Percentiles rank a stretch among this genome's conserved stretches.
phyloP scores from a whole-genome alignment of 1,284 basidiomycete species.

The Cryptococcus maquisensis region DNA sequence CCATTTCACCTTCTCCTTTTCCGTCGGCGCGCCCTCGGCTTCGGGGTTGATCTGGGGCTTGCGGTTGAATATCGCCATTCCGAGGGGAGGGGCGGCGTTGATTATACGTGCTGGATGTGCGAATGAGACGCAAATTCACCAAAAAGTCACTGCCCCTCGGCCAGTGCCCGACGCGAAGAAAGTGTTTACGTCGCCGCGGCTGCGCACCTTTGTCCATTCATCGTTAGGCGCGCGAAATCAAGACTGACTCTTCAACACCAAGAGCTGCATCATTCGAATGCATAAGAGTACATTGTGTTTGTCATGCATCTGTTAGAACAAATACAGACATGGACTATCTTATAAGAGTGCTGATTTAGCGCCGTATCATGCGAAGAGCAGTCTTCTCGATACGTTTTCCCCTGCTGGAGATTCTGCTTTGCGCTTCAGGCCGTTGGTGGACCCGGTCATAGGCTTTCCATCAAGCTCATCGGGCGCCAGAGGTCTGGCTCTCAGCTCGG shows the following conservation, averaged over 20 bases:
- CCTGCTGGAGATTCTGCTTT: slow-evolving; percentile 33
- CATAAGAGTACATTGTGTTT: too few relatives aligned
- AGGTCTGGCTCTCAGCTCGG: slow-evolving; percentile 43
- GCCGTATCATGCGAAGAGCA: slow-evolving; percentile 17
- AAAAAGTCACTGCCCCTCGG: too few relatives aligned
- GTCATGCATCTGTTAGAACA: too few relatives aligned
- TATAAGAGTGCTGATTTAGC: too few relatives aligned
- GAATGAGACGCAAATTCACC: too few relatives aligned
- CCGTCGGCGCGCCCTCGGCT: slow-evolving; percentile 24
- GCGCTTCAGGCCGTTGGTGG: slow-evolving; percentile 24
- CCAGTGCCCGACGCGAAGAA: too few relatives aligned
- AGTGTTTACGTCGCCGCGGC: neutral
- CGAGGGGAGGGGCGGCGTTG: neutral
- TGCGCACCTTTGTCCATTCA: neutral
- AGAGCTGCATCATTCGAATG: too few relatives aligned
- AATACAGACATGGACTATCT: too few relatives aligned
- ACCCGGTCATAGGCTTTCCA: slow-evolving; percentile 32
- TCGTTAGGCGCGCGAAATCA: neutral
- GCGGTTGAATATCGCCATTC: slow-evolving; percentile 45
- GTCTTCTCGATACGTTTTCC: slow-evolving; percentile 14
- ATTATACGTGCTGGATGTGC: too few relatives aligned
- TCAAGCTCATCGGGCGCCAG: slow-evolving; percentile 42
- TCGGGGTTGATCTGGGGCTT: slow-evolving; percentile 35
- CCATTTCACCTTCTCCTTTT: slow-evolving; percentile 78
- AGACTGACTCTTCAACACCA: neutral